Conservation (phyloP, 2,329 filamentous ascomycete genomes). For the Pseudogymnoascus sp. region DNA sequence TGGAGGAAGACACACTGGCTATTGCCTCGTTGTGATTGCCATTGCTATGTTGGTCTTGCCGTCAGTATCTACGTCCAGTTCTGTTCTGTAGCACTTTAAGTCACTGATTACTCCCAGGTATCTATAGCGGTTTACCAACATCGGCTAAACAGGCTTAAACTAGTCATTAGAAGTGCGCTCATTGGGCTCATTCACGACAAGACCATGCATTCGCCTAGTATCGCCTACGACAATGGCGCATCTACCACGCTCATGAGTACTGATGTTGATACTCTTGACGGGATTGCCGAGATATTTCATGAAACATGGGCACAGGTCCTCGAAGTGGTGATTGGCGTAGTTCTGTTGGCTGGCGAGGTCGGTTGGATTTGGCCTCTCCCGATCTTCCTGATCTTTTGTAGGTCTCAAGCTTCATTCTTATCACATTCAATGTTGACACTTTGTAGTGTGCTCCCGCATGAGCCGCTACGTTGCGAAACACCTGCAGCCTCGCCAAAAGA, state of each 20-base stretch:
- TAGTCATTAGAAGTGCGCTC: constrained; percentile 31
- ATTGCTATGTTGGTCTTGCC: constrained; percentile 31
- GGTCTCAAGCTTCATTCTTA: constrained; percentile 16
- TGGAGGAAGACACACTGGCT: too few relatives aligned
- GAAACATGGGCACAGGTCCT: constrained; percentile 38
- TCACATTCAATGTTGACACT: background rate
- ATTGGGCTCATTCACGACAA: constrained; percentile 31
- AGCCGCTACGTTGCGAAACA: constrained; percentile 35
- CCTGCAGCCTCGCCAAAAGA: constrained; percentile 31
- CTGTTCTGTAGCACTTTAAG: background rate
- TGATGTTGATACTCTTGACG: constrained; percentile 32
- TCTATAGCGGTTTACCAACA: constrained; percentile 30
- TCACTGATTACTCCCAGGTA: constrained; percentile 22
- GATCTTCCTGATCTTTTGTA: constrained; percentile 30
- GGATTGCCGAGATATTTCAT: constrained; percentile 33
- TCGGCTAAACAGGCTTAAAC: constrained; percentile 26
- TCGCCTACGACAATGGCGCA: too few relatives aligned
- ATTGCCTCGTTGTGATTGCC: too few relatives aligned
- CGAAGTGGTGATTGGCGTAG: constrained; percentile 36
- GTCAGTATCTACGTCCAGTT: constrained; percentile 23
- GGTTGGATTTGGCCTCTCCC: constrained; percentile 31
- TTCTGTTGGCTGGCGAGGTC: constrained; percentile 33
- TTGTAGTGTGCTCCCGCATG: constrained; percentile 35
- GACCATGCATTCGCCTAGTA: too few relatives aligned
- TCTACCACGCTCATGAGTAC: constrained; percentile 28